Conservation (phyloP, 805 yeast species). For the Candida golubevii region DNA sequence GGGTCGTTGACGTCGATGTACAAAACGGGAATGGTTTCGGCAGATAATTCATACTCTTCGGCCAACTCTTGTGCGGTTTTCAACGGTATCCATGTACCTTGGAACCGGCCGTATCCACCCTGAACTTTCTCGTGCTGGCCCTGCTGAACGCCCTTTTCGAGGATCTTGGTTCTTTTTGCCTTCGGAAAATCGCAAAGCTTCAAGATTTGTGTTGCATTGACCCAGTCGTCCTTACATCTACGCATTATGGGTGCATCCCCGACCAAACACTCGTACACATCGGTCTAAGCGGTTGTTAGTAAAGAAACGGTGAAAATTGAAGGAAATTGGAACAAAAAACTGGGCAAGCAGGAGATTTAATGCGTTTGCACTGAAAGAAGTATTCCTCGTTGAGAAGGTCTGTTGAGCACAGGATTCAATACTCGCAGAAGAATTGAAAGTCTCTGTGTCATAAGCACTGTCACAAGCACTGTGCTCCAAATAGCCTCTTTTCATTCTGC, state of each 20-base stretch:
- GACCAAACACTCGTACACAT: constrained; percentile 69
- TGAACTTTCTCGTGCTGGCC: constrained; percentile 91
- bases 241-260: constrained; percentile 82
- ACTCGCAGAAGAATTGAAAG: too few species aligned
- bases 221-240: constrained; percentile 88
- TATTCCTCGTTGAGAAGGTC: too few species aligned
- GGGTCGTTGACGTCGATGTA: constrained; percentile 37
- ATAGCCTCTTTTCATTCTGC: too few species aligned
- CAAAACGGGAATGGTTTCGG: constrained; percentile 40
- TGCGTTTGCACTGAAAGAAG: too few species aligned
- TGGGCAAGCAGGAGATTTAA: too few species aligned
- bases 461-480: too few species aligned
- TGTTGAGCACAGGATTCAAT: too few species aligned
- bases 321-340: neutral
- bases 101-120: constrained; percentile 96
- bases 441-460: too few species aligned
- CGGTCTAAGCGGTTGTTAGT: constrained; percentile 27
- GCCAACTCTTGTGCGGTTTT: constrained; percentile 56
- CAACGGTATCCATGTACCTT: constrained; percentile 95
- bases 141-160: constrained; percentile 89
- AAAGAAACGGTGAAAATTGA: neutral
- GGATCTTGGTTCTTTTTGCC: constrained; percentile 86
- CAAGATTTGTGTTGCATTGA: constrained; percentile 92
- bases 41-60: constrained; percentile 34
- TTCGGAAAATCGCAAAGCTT: constrained; percentile 93